phyloP scores from a whole-genome alignment of 306 rosid species.

The Betula pendula region DNA sequence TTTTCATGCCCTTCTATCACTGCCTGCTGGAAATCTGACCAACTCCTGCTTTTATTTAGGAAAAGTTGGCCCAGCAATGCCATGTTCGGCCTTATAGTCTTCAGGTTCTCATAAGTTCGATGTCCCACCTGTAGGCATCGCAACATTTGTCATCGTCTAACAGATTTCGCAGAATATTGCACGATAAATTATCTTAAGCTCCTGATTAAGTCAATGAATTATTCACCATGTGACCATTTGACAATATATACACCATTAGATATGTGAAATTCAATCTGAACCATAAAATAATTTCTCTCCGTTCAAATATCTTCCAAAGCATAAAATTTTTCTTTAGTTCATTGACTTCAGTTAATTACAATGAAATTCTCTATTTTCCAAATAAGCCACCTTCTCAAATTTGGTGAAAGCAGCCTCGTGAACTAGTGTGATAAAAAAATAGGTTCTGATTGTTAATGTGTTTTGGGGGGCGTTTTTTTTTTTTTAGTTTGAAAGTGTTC shows the following conservation, averaged over 20 bases:
- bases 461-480: too few relatives aligned
- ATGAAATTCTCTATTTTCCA: neutral
- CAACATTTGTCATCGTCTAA: conserved; percentile 15
- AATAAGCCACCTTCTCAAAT: neutral
- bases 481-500: too few relatives aligned
- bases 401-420: neutral
- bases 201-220: neutral
- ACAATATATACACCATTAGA: too few relatives aligned
- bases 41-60: conserved; percentile 72
- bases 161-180: neutral
- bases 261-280: too few relatives aligned
- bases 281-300: too few relatives aligned
- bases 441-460: too few relatives aligned
- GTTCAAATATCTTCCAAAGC: too few relatives aligned
- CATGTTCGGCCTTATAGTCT: conserved; percentile 97
- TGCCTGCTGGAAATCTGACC: conserved; percentile 73
- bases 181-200: neutral
- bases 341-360: neutral
- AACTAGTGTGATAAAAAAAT: neutral
- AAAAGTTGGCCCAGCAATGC: conserved; percentile 85
- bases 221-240: too few relatives aligned
- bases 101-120: conserved; percentile 76
- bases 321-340: neutral
- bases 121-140: conserved; percentile 80
- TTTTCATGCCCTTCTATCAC: conserved; percentile 71